phyloP scores from a whole-genome alignment of 768 basidiomycete genomes.

The Pleurotus sapidus region DNA sequence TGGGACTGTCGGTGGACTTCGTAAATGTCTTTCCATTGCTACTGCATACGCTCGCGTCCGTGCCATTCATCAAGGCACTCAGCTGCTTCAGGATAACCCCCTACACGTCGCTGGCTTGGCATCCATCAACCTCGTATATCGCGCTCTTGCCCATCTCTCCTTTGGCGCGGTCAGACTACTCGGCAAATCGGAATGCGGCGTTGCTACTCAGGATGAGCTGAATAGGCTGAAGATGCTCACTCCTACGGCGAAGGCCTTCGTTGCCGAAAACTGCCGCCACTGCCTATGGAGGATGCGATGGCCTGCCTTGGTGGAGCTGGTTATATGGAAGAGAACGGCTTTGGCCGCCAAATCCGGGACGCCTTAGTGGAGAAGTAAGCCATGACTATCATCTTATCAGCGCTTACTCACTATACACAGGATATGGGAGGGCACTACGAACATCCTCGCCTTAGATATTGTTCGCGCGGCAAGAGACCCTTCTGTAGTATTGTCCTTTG shows the following conservation, averaged over 20 bases:
- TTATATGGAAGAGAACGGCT: constrained; percentile 81
- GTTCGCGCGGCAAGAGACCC: constrained; percentile 50
- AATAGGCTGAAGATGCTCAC: constrained; percentile 60
- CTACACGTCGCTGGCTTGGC: constrained; percentile 68
- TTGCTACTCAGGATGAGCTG: constrained; percentile 46
- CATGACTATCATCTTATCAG: neutral
- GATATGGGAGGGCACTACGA: constrained; percentile 80
- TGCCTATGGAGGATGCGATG: constrained; percentile 76
- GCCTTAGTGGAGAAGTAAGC: constrained; percentile 63
- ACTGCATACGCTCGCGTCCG: constrained; percentile 62
- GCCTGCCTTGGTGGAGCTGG: constrained; percentile 71
- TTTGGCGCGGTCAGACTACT: constrained; percentile 59
- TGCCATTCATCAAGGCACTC: constrained; percentile 46
- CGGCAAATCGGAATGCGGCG: constrained; percentile 59
- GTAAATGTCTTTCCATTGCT: constrained; percentile 64
- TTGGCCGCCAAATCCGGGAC: constrained; percentile 66
- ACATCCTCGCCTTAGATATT: constrained; percentile 68
- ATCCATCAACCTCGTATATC: constrained; percentile 56
- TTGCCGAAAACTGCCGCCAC: constrained; percentile 58
- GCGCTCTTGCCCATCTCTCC: constrained; percentile 59
- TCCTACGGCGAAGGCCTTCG: constrained; percentile 68
- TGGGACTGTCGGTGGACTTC: constrained; percentile 51
- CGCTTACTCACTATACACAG: constrained; percentile 19
- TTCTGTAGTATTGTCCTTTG: constrained; percentile 41
- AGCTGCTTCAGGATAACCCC: constrained; percentile 50